phyloP scores from a whole-genome alignment of 345 rosid species.

The Erucastrum elatum region DNA sequence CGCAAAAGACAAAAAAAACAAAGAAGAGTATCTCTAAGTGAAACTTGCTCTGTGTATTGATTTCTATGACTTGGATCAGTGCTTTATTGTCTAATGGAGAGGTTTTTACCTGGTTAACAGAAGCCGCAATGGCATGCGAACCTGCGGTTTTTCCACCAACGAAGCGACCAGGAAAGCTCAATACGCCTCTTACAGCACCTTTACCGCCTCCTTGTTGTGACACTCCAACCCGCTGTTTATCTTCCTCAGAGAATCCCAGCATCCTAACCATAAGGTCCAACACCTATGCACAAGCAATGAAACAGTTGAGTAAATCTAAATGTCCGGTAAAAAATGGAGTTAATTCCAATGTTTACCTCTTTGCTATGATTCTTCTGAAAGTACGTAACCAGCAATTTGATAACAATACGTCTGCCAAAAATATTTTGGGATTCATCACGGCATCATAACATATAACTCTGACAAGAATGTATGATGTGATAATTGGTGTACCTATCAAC shows the following conservation, averaged over 20 bases:
- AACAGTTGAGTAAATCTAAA: neutral
- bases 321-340: neutral
- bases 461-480: neutral
- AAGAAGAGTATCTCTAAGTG: neutral
- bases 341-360: conserved; percentile 62
- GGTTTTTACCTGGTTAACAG: conserved; percentile 70
- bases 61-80: too few relatives aligned
- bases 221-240: conserved; percentile 80
- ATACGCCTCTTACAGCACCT: conserved; percentile 91
- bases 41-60: conserved; percentile 4
- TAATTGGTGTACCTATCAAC: conserved; percentile 64
- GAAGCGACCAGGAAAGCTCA: conserved; percentile 92
- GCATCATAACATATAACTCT: too few relatives aligned
- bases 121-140: conserved; percentile 47
- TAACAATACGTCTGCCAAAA: conserved; percentile 81
- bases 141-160: conserved; percentile 77
- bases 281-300: conserved; percentile 50
- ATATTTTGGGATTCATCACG: neutral
- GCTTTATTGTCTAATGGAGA: neutral
- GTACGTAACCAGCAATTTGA: conserved; percentile 85
- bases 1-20: conserved; percentile 62
- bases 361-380: conserved; percentile 88
- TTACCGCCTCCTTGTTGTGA: conserved; percentile 72
- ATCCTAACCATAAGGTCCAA: conserved; percentile 95
- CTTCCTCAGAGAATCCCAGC: conserved; percentile 92